Percentiles rank a stretch among this genome's conserved stretches.
phyloP scores from a whole-genome alignment of 257 asterid species.

The Solanum clarkiae region DNA sequence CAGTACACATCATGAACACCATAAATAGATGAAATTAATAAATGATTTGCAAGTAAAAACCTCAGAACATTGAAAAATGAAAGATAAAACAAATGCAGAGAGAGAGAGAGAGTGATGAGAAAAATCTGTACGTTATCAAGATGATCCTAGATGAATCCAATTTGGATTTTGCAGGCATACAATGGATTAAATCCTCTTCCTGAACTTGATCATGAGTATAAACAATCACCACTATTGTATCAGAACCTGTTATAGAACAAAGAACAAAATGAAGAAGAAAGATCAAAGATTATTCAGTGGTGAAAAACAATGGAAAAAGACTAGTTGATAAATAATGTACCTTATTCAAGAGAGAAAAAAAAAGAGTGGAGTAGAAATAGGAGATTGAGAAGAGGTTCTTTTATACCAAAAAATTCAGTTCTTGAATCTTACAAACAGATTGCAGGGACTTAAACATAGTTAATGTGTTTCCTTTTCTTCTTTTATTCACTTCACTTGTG shows the following conservation, averaged over 20 bases:
- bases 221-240: not conserved
- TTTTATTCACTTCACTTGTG: too few species aligned
- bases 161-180: not conserved
- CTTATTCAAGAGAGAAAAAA: not conserved
- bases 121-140: not conserved
- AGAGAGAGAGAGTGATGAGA: not conserved
- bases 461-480: too few species aligned
- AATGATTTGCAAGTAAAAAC: not conserved
- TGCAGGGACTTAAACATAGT: too few species aligned
- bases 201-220: not conserved
- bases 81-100: not conserved
- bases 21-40: not conserved
- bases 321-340: not conserved
- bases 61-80: not conserved
- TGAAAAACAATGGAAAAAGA: not conserved
- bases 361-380: not conserved
- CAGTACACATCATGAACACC: not conserved
- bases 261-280: not conserved
- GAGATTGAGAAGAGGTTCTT: not conserved
- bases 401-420: not conserved
- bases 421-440: too few species aligned
- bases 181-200: not conserved
- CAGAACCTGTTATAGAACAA: not conserved
- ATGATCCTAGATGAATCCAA: not conserved
- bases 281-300: not conserved